Evolutionary conservation across 805 yeast genomes (phyloP), one percentile per base, ranked within the genome.

Genomic region (Candida lessepsii): DNA sequence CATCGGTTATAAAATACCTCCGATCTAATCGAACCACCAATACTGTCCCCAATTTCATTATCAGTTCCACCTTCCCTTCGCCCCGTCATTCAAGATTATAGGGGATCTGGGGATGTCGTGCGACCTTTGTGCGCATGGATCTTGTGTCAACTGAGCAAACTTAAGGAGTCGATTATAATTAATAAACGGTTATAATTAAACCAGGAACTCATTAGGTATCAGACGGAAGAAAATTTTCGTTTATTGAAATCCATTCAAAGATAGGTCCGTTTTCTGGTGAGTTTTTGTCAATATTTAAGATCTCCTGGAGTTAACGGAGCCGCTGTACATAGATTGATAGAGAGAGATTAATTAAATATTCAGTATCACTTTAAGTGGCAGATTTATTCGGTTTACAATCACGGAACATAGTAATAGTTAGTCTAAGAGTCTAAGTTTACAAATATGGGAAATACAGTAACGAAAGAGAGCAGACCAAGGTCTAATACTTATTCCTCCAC

Each of bases 361-460:
- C n/a, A n/a, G n/a, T n/a, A n/a, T n/a, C n/a, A n/a, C n/a, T n/a
- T n/a, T n/a, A n/a, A n/a, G n/a, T n/a, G n/a, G n/a, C n/a, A n/a
- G n/a, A n/a, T n/a, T n/a, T n/a, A n/a, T n/a, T n/a, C n/a, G n/a
- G n/a, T n/a, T n/a, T 5, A n/a, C 23, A 6, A 20, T 20, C 23
- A 13, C 6, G 16, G 9, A 26, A 26, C 7, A 9, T 26, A 26
- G 9, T 5, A 13, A 9, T 4, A 4, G 13, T 26, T n/a, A 16
- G n/a, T 13, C 16, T 5, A 13, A 26, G 3, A 26, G 9, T 26
- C 29, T 5, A 26, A 16, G 4, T 16, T 6, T 8, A 4, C 34
- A 36, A 20, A 24, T 3, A 69, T 69, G 74, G 74, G 74, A 29
- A 68, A 68, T 55, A 70, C 68, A 23, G 71, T 73, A 26, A 57